These are phyloP conservation scores for Rhizopus microsporus DNA, from an alignment of 371 early-diverging fungal species.

Conservation along the genomic window DNA sequence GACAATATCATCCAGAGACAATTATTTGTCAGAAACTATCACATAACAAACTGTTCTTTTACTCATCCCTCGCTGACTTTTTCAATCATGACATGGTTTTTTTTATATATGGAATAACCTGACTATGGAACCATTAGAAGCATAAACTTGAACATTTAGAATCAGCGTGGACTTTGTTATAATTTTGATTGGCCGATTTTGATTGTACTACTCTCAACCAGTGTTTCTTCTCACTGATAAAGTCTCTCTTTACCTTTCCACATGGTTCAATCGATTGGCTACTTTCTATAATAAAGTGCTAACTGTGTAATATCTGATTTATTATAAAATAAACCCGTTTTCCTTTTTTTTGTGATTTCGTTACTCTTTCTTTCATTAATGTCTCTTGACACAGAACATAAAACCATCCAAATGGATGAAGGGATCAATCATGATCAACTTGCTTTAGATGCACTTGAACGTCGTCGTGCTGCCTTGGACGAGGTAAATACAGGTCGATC, in stretches of 20 bases:
- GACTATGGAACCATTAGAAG: background rate
- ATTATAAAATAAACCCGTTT: slow-evolving; percentile 1
- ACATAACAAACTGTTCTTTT: too few species aligned
- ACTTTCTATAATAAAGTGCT: background rate
- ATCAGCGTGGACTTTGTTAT: slow-evolving; percentile 5
- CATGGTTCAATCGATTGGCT: slow-evolving; percentile 23
- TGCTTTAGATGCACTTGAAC: slow-evolving; percentile 32
- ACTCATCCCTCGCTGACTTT: too few species aligned
- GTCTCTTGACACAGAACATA: slow-evolving; percentile 25
- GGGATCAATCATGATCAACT: slow-evolving; percentile 19
- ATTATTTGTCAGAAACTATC: too few species aligned
- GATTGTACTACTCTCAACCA: background rate
- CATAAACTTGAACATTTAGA: background rate
- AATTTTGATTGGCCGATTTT: slow-evolving; percentile 1
- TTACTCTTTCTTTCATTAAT: slow-evolving; percentile 14
- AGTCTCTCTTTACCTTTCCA: slow-evolving; percentile 4
- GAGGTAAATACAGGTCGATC: slow-evolving; percentile 23
- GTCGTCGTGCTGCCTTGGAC: slow-evolving; percentile 40
- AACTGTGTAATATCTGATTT: background rate
- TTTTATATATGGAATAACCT: background rate
- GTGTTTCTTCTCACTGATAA: too few species aligned
- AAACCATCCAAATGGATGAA: slow-evolving; percentile 25
- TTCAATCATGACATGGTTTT: slow-evolving; percentile 9
- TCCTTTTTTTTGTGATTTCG: background rate
- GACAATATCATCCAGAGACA: too few species aligned